phyloP scores from a whole-genome alignment of 1,284 basidiomycete species.

The Cystobasidium slooffiae region DNA sequence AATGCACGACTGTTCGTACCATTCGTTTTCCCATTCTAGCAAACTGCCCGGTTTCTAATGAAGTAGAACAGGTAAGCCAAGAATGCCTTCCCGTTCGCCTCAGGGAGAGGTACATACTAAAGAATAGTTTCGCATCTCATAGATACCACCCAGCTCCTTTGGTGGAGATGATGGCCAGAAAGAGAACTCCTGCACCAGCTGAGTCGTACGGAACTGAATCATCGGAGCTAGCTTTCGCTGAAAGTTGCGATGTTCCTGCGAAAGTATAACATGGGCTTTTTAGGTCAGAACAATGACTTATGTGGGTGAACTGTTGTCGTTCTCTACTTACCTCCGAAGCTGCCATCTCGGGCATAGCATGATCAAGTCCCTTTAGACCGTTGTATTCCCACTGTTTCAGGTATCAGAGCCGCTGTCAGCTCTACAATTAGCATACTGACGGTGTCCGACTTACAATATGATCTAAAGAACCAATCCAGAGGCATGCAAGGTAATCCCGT shows the following conservation, averaged over 20 bases:
- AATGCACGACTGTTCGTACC: slow-evolving; percentile 61
- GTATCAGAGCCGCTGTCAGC: not conserved
- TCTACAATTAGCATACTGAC: not conserved
- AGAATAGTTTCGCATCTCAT: slow-evolving; percentile 82
- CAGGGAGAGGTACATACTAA: slow-evolving; percentile 50
- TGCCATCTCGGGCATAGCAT: slow-evolving; percentile 27
- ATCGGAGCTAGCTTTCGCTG: slow-evolving; percentile 57
- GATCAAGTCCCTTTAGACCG: slow-evolving; percentile 34
- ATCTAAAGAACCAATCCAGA: slow-evolving; percentile 1
- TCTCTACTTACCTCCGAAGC: slow-evolving; percentile 16
- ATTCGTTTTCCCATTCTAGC: slow-evolving; percentile 89
- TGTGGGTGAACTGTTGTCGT: too few species aligned
- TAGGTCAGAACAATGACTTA: not conserved
- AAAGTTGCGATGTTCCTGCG: slow-evolving; percentile 35
- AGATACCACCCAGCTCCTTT: slow-evolving; percentile 80
- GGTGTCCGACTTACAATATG: slow-evolving; percentile 24
- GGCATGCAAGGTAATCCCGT: not conserved
- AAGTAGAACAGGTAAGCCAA: not conserved
- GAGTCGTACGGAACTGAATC: slow-evolving; percentile 39
- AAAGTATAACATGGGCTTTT: not conserved
- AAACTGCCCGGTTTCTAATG: slow-evolving; percentile 70
- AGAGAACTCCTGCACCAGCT: slow-evolving; percentile 80
- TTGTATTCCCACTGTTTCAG: slow-evolving; percentile 32
- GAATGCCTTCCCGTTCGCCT: too few species aligned
- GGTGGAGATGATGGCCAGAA: slow-evolving; percentile 89